Conservation (phyloP, 306 rosid genomes). For the Citrullus colocynthis region DNA sequence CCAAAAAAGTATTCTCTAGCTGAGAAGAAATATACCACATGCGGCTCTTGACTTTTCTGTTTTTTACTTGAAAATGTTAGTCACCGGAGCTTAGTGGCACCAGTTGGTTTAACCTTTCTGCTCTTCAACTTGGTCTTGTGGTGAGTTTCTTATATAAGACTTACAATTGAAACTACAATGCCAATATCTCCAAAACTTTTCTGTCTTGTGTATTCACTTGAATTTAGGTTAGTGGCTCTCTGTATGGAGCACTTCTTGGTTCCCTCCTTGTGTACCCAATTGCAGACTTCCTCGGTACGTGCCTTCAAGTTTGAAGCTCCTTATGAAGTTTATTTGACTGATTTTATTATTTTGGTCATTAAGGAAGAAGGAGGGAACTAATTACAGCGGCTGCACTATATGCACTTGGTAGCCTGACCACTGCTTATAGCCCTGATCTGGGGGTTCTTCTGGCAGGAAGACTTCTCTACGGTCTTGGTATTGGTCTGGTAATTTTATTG, state of each 20-base stretch:
- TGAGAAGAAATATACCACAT: background rate
- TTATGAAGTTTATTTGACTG: constrained; percentile 13
- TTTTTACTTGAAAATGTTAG: constrained; percentile 28
- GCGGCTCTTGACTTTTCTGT: background rate
- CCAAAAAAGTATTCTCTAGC: background rate
- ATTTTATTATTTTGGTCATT: constrained; percentile 13
- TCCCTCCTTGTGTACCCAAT: constrained; percentile 62
- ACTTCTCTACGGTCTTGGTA: constrained; percentile 83
- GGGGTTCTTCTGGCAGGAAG: constrained; percentile 68
- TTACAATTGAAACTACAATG: background rate
- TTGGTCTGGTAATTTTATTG: constrained; percentile 67
- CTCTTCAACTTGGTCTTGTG: constrained; percentile 92
- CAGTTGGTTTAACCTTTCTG: constrained; percentile 65
- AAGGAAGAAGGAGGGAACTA: constrained; percentile 82
- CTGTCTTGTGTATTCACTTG: background rate
- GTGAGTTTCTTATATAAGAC: constrained; percentile 30
- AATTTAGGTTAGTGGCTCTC: constrained; percentile 78
- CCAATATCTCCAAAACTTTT: background rate
- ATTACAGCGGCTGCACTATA: constrained; percentile 55
- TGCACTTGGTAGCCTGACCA: constrained; percentile 47
- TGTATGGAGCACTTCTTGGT: constrained; percentile 93
- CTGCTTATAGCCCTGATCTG: constrained; percentile 65
- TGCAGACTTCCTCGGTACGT: constrained; percentile 83
- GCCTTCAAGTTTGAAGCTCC: constrained; percentile 11
- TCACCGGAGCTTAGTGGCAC: constrained; percentile 86